phyloP scores from a whole-genome alignment of 2,329 filamentous ascomycete genomes.

The Ophiostoma sp. region DNA sequence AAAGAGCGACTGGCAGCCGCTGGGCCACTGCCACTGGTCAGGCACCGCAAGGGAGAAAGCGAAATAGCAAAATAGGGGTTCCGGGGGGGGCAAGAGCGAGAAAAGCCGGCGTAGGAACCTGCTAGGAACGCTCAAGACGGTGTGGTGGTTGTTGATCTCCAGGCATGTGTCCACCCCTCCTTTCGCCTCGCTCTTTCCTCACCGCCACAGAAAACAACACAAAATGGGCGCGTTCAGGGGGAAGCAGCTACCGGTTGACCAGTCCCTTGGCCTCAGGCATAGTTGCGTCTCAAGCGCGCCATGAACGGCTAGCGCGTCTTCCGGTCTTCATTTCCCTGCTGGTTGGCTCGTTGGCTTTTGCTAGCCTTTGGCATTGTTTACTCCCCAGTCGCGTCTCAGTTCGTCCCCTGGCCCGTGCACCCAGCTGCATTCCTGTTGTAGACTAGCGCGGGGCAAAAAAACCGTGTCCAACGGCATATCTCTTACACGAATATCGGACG shows the following conservation, averaged over 20 bases:
- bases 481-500: slow-evolving; percentile 12
- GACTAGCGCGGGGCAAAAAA: slow-evolving; percentile 28
- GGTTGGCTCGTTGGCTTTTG: background rate
- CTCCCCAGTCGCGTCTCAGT: slow-evolving; percentile 24
- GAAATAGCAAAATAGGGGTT: slow-evolving; percentile 6
- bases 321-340: slow-evolving; percentile 19
- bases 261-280: slow-evolving; percentile 28
- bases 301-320: slow-evolving; percentile 27
- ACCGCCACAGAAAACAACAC: background rate
- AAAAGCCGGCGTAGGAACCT: background rate
- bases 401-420: slow-evolving; percentile 25
- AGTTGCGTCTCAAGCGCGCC: slow-evolving; percentile 8
- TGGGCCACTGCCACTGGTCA: no score
- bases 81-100: background rate
- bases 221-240: background rate
- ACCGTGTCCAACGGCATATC: slow-evolving; percentile 21
- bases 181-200: background rate
- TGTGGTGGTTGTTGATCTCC: background rate
- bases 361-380: slow-evolving; percentile 16
- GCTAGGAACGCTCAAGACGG: background rate
- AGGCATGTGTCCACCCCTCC: slow-evolving; percentile 3
- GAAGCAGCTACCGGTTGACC: slow-evolving; percentile 14
- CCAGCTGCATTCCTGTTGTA: slow-evolving; percentile 22
- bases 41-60: background rate
- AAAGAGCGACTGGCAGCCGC: background rate